Conservation (phyloP, 306 rosid species). For the Hippophae rhamnoides region DNA sequence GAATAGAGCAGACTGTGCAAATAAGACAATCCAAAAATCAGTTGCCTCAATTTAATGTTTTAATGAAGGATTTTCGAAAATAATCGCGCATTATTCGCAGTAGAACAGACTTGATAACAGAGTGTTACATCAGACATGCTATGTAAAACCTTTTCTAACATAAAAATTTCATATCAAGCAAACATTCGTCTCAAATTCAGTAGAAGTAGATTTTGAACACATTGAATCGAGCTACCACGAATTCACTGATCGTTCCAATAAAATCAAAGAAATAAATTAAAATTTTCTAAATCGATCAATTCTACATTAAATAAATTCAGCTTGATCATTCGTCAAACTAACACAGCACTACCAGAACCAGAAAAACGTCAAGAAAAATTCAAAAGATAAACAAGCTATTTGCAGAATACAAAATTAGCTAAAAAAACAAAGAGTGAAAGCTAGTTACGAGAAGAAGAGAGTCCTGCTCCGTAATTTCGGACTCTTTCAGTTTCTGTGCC, state of each 20-base stretch:
- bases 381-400: constrained; percentile 2
- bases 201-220: not conserved
- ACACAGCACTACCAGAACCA: not conserved
- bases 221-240: not conserved
- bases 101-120: too few species aligned
- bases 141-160: too few species aligned
- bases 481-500: constrained; percentile 75
- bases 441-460: constrained; percentile 83
- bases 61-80: too few species aligned
- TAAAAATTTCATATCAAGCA: constrained; percentile 1
- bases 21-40: too few species aligned
- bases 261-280: not conserved
- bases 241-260: not conserved
- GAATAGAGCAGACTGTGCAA: too few species aligned
- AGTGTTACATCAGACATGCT: too few species aligned
- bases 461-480: constrained; percentile 89
- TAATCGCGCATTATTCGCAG: too few species aligned
- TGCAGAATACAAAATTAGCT: constrained; percentile 1
- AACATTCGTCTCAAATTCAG: not conserved
- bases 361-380: not conserved
- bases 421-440: constrained; percentile 18
- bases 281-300: not conserved
- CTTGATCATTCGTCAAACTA: not conserved
- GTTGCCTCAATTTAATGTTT: too few species aligned
- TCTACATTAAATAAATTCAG: not conserved